Evolutionary conservation across 495 filamentous ascomycete genomes (phyloP), one percentile per base, ranked within the genome.

Genomic region (Neurospora sp.): DNA sequence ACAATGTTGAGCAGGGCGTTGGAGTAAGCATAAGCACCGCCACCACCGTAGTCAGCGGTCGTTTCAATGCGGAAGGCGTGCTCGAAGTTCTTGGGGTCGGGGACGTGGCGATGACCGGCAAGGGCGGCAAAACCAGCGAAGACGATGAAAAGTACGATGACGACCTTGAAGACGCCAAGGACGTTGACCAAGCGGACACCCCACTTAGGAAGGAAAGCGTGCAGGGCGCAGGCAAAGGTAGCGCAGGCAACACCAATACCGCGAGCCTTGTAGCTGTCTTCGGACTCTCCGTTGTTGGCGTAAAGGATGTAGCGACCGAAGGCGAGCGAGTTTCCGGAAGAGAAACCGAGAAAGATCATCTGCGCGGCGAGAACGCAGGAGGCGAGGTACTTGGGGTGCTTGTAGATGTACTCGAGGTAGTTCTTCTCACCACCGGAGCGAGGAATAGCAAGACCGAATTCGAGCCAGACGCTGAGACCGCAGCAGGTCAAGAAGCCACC

Each of bases 271-370:
- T 89, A 92, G 18, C 86, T 82, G 73, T 87, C 86, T 16, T 74
- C 69, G 40, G 85, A 85, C 7, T 86, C 77, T 72, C 79, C 82
- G 22, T 86, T 85, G 0, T 87, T 81, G 0, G 89, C 90, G 73
- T 87, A 87, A 76, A 92, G 86, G 39, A 89, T 85, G 73, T 92
- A 92, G 73, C 88, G 82, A 69, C 90, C 90, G 39, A 92, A 90
- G 6, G 90, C 87, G 68, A 92, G 86, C 47, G 87, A 88, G 79
- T 92, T 92, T 4, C 85, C 86, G 2, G 88, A 85, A 16, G 82
- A 83, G 75, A 84, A 85, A 4, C 83, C 83, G 16, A 88, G 80
- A 8, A 87, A 77, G 44, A 90, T 83, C 59, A 89, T 86, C 72
- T 89, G 89, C 5, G 87, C 82, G 65, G 86, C 85, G 75, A 87